Base-by-base conservation (phyloP, 1,139 yeast species). In the Nakaseomyces sp. region DNA sequence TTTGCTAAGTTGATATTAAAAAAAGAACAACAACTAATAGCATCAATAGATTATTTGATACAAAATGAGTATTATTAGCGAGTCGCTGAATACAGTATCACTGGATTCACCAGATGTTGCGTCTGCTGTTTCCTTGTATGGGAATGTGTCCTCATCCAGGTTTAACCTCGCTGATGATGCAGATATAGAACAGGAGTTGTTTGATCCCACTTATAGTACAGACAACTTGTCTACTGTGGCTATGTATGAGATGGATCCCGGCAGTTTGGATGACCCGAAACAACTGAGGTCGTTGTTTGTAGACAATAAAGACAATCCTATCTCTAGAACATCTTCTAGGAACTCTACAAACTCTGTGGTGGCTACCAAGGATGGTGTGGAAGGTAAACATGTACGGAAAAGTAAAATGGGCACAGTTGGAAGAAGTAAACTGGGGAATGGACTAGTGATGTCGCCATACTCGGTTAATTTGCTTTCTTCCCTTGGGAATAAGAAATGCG, bases 301-400 rank as follows among this genome's bases (percentile, higher is more conserved):
- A 77, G 4, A 67, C 83, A 45, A 40, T 35, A 54, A 53, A 8
- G 48, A 45, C 19, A 48, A 54, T 9, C 24, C 9, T 22, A 6
- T 22, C 9, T 71, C 76, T 4, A 66, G 83, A 43, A 81, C 83
- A 0, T 57, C 75, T 29, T 78, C 84, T 1, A 68, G 84, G 42
- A 73, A 74, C 40, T 77, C 84, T 19, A 74, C 75, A 25, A 73
- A 81, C 2, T 78, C 85, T 2, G 79, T 82, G 19, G 79, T 84
- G 2, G 87, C 88, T 10, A 80, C 85, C 22, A 79, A 80, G 55
- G 88, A 80, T 55, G 88, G 88, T 0, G 63, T 80, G 7, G 85
- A 79, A 57, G 88, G 88, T 2, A 74, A 76, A 50, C 64, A 73
- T 44, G 67, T 77, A 42, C 77, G 73, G 53, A 65, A 77, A 46